phyloP scores from a whole-genome alignment of 2,329 filamentous ascomycete species.

The Rhynchosporium secalis region DNA sequence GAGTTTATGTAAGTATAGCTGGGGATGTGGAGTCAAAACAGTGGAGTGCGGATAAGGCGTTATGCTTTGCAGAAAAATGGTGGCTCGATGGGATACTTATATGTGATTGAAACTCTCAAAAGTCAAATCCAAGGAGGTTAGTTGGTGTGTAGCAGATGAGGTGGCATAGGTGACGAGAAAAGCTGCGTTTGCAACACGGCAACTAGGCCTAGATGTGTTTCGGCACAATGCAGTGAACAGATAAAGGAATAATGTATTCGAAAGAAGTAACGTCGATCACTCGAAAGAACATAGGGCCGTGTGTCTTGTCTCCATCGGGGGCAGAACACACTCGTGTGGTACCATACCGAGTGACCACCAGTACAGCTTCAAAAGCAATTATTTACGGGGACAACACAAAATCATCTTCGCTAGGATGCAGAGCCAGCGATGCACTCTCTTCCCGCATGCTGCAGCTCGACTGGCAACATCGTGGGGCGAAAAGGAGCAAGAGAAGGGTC shows the following conservation, averaged over 20 bases:
- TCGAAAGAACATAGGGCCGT: slow-evolving; percentile 35
- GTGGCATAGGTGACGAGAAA: slow-evolving; percentile 35
- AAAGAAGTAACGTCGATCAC: slow-evolving; percentile 41
- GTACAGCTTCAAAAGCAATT: slow-evolving; percentile 34
- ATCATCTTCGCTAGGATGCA: slow-evolving; percentile 37
- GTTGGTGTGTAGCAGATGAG: slow-evolving; percentile 34
- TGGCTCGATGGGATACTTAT: slow-evolving; percentile 38
- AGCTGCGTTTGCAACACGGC: slow-evolving; percentile 39
- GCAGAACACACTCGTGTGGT: slow-evolving; percentile 37
- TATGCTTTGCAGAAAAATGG: slow-evolving; percentile 38
- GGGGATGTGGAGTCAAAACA: slow-evolving; percentile 32
- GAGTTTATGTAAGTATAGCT: slow-evolving; percentile 28
- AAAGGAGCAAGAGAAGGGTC: slow-evolving; percentile 29
- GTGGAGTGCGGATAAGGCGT: slow-evolving; percentile 36
- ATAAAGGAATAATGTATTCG: slow-evolving; percentile 32
- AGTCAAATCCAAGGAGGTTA: slow-evolving; percentile 14
- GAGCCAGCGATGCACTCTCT: slow-evolving; percentile 37
- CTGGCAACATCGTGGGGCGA: slow-evolving; percentile 33
- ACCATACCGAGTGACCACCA: slow-evolving; percentile 34
- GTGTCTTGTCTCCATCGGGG: slow-evolving; percentile 40
- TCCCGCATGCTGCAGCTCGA: slow-evolving; percentile 33
- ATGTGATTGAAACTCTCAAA: slow-evolving; percentile 26
- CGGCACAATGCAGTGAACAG: slow-evolving; percentile 40
- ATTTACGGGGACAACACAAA: slow-evolving; percentile 35
- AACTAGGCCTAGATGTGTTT: slow-evolving; percentile 38